Base-by-base conservation (phyloP, 192 early-diverging fungal species). In the Dispira parvispora region DNA sequence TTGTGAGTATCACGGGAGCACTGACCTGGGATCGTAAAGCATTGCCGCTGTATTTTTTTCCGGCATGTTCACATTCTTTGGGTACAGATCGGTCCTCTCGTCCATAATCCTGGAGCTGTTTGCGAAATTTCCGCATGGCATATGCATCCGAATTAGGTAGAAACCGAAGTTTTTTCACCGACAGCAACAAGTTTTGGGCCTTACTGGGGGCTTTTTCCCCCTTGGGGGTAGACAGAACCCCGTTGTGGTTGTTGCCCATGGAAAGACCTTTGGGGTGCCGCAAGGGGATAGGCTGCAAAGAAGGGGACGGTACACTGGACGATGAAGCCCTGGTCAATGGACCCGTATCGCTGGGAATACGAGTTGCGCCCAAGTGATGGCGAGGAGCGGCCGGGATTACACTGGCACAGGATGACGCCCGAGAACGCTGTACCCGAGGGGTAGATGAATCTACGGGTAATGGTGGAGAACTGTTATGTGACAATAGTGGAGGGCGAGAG, bases 51-150 rank as follows among this genome's bases (percentile, higher is more conserved):
- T 1, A 38, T 38, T 38, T 38, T 38, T 38, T 38, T 6, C 47
- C 47, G 47, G 16, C 9, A 50, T 23, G 2, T 50, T 23, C 18
- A 23, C 3, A 16, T 50, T 50, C 47, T 50, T 50, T 20, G 47
- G 47, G 47, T 50, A 20, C 18, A 9, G 16, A 50, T 4, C 57
- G 32, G 32, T 60, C 57, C 3, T 60, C 38, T 4, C 57, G 57
- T 4, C 57, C 57, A 43, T 60, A 60, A 14, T 60, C 57, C 12
- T 60, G 57, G 28, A 60, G 32, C 57, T 60, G 57, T 43, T 60
- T 60, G 9, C 57, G 57, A 27, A 60, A 60, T 21, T 60, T 60
- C 16, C 57, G 57, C 57, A 60, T 27, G 13, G 57, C 57, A 21
- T 60, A 60, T 10, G 57, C 57, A 14, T 60, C 57, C 11, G 57